phyloP scores from a whole-genome alignment of 2,329 filamentous ascomycete species.

The Alternaria consortialis region DNA sequence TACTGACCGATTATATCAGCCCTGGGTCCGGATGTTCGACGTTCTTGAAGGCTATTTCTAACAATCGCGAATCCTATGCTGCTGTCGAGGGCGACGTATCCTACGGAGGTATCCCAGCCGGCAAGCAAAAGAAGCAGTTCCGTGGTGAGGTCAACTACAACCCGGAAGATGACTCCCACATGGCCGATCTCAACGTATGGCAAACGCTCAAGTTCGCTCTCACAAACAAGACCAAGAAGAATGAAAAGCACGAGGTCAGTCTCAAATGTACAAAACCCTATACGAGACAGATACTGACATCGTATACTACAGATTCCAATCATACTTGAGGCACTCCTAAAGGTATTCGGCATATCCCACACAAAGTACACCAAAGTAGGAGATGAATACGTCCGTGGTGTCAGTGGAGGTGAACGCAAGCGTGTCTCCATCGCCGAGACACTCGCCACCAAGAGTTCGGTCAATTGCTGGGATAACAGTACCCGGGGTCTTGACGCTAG shows the following conservation, averaged over 20 bases:
- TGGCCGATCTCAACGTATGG: constrained; percentile 77
- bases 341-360: constrained; percentile 81
- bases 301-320: constrained; percentile 62
- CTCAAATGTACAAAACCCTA: neutral
- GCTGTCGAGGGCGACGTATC: constrained; percentile 73
- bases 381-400: constrained; percentile 75
- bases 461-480: constrained; percentile 82
- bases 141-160: constrained; percentile 82
- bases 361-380: constrained; percentile 79
- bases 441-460: constrained; percentile 70
- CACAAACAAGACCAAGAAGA: constrained; percentile 77
- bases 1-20: neutral
- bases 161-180: constrained; percentile 78
- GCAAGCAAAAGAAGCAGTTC: constrained; percentile 73
- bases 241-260: constrained; percentile 61
- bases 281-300: neutral
- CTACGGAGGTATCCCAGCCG: constrained; percentile 75
- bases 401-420: constrained; percentile 82
- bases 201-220: constrained; percentile 80
- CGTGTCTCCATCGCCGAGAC: constrained; percentile 79
- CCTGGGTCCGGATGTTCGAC: constrained; percentile 80
- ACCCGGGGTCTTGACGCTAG: constrained; percentile 82
- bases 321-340: constrained; percentile 74
- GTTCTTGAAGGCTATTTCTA: constrained; percentile 78
- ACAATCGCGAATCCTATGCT: constrained; percentile 72